Base-by-base conservation (phyloP, 768 basidiomycete genomes). In the Leccinum truebloodii region DNA sequence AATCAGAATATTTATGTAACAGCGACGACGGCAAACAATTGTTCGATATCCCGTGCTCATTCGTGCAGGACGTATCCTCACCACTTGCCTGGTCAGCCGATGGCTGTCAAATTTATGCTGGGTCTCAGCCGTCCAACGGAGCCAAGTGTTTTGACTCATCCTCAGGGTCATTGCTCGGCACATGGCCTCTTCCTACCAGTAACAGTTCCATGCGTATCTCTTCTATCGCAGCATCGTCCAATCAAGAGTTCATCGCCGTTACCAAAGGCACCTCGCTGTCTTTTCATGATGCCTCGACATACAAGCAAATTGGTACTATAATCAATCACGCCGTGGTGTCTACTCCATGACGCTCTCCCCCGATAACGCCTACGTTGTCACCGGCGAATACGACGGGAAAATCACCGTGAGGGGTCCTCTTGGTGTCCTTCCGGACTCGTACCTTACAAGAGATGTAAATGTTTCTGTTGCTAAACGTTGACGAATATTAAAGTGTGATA, bases 281-380 rank as follows among this genome's bases (percentile, higher is more conserved):
- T 3, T 32, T 55, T 20, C 46, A 44, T 28, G 55, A 55, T 22
- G 30, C 55, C 18, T 22, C 16, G 3, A 55, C 44, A 6, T 10
- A 46, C n/a, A 30, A 46, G 30, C 55, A 44, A 32, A 46, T 56
- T 22, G 55, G 55, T 6, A 18, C 22, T 2, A 6, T 24, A 2
- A 52, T 58, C 6, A 1, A 49, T 5, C 30, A 55, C 12, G 1
- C 4, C n/a, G 28, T 12, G 0, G 2, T 2, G 2, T 61, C 8
- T 6, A 6, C 14, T 37, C 20, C 3, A n/a, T 65, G 3, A 35
- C 56, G 0, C 44, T 65, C 48, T 65, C 63, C 26, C 44, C 49
- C 1, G 7, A 52, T 1, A 37, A 49, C 18, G 22, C 35, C 3
- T 32, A 6, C 14, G 24, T 64, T 13, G 55, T 20, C 0, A 57